These are phyloP conservation scores for Saccharum officinarum DNA, from an alignment of 176 grass and related monocot genomes.

Conservation along the genomic window DNA sequence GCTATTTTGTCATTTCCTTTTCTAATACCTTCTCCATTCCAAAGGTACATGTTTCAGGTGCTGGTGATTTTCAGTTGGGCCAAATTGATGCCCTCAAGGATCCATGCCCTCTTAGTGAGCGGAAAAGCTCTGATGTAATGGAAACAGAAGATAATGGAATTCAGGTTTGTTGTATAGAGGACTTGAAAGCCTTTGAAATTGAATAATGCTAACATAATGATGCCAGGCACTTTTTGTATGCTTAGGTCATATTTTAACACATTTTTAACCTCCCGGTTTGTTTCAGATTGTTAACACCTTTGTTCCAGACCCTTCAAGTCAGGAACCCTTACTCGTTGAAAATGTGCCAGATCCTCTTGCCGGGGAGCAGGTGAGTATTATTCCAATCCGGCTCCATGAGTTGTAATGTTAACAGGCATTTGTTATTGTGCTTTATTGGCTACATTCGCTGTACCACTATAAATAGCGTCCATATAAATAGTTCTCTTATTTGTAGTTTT, in stretches of 20 bases:
- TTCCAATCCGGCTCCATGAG: not conserved
- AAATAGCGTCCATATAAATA: not conserved
- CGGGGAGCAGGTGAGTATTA: conserved; percentile 72
- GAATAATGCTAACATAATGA: not conserved
- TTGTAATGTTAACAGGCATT: not conserved
- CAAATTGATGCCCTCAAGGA: conserved; percentile 91
- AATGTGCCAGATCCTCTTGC: conserved; percentile 83
- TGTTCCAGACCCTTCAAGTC: conserved; percentile 70
- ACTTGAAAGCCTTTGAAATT: conserved; percentile 28
- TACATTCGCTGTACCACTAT: not conserved
- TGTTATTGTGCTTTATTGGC: not conserved
- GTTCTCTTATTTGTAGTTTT: conserved; percentile 13
- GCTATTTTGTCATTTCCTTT: conserved; percentile 28
- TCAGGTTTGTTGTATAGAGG: conserved; percentile 58
- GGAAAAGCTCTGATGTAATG: conserved; percentile 70
- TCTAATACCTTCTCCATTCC: conserved; percentile 50
- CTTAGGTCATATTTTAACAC: conserved; percentile 7
- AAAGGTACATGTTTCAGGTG: conserved; percentile 89
- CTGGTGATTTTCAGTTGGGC: conserved; percentile 81
- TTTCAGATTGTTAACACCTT: conserved; percentile 74
- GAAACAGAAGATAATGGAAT: conserved; percentile 65
- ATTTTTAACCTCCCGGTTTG: conserved; percentile 6
- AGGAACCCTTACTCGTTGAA: conserved; percentile 84
- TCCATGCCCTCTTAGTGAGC: conserved; percentile 66
- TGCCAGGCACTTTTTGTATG: not conserved